phyloP scores from a whole-genome alignment of 1,139 yeast genomes.

The Candida sanyaensis region DNA sequence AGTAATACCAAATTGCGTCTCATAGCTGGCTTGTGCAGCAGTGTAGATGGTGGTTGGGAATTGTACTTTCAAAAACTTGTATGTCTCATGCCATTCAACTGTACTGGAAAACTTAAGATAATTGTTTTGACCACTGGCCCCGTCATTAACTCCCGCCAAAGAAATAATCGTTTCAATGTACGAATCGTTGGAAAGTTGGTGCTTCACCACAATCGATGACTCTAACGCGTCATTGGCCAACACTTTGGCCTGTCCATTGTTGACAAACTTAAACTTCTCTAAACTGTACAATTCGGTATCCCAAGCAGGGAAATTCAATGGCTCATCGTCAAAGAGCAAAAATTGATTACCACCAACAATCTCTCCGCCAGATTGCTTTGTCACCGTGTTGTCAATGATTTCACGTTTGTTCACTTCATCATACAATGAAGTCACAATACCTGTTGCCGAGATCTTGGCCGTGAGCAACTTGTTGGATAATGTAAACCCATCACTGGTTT shows the following conservation, averaged over 20 bases:
- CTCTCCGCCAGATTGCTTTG: conserved; percentile 41
- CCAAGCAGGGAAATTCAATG: conserved; percentile 94
- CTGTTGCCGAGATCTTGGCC: conserved; percentile 59
- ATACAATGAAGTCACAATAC: conserved; percentile 65
- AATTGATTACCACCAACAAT: conserved; percentile 71
- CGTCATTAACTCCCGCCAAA: conserved; percentile 52
- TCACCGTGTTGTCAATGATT: conserved; percentile 57
- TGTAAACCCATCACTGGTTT: conserved; percentile 44
- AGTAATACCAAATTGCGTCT: conserved; percentile 91
- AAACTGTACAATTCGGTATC: conserved; percentile 90
- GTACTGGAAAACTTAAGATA: conserved; percentile 57
- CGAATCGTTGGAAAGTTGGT: conserved; percentile 56
- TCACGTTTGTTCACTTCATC: conserved; percentile 67
- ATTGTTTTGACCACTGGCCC: conserved; percentile 33
- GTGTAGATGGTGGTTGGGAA: conserved; percentile 84
- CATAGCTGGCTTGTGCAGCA: conserved; percentile 75
- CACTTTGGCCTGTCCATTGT: conserved; percentile 47
- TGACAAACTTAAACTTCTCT: conserved; percentile 59
- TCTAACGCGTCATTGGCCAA: conserved; percentile 58
- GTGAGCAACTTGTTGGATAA: conserved; percentile 62
- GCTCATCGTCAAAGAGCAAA: conserved; percentile 84
- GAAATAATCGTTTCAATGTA: conserved; percentile 71
- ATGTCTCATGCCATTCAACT: conserved; percentile 86
- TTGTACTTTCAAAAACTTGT: conserved; percentile 89
- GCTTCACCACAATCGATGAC: conserved; percentile 62